These are phyloP conservation scores for Termitomyces sp. DNA, from an alignment of 768 basidiomycete species.

Conservation along the genomic window DNA sequence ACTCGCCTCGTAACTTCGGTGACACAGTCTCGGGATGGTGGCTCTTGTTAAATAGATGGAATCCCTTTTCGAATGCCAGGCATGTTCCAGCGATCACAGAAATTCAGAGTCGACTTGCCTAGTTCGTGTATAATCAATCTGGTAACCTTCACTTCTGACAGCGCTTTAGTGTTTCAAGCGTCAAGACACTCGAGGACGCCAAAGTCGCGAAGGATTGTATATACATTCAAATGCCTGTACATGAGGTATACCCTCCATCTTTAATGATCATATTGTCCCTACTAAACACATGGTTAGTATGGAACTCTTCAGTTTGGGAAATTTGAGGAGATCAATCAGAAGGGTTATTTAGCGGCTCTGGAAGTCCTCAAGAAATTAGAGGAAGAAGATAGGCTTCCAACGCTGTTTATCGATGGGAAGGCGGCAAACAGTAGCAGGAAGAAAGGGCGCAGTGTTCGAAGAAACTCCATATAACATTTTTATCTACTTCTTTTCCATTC, in stretches of 20 bases:
- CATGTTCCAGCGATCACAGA: constrained; percentile 87
- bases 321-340: constrained; percentile 83
- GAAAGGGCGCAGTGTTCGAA: constrained; percentile 73
- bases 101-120: constrained; percentile 91
- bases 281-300: constrained; percentile 52
- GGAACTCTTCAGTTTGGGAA: constrained; percentile 89
- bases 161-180: constrained; percentile 79
- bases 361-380: constrained; percentile 75
- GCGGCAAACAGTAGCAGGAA: constrained; percentile 46
- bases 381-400: constrained; percentile 80
- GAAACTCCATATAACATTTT: constrained; percentile 62
- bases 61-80: constrained; percentile 78
- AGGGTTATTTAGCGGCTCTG: constrained; percentile 74
- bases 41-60: constrained; percentile 90
- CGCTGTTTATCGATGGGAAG: constrained; percentile 61
- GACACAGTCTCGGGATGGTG: constrained; percentile 97
- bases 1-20: constrained; percentile 90
- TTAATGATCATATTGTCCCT: too few species aligned
- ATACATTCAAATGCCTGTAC: constrained; percentile 94
- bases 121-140: constrained; percentile 52
- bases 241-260: constrained; percentile 65
- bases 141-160: constrained; percentile 5
- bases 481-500: not conserved
- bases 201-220: constrained; percentile 85
- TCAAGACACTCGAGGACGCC: constrained; percentile 93